Evolutionary conservation across 371 early-diverging fungal genomes (phyloP), one percentile per base, ranked within the genome.

Genomic region (Capillidium heterosporum): DNA sequence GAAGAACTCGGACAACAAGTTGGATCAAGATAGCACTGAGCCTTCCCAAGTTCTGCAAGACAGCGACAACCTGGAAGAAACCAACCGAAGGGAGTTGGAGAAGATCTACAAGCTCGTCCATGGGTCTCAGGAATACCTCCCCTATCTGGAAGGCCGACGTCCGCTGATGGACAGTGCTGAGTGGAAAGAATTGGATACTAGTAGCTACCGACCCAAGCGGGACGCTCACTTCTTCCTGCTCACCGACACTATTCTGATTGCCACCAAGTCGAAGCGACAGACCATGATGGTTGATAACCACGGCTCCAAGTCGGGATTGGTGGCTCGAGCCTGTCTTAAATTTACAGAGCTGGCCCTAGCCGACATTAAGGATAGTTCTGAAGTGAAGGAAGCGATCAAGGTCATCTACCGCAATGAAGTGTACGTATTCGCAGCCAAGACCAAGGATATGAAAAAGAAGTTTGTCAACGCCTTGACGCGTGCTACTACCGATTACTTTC

Each of bases 151-250:
- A 26, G 40, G 35, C 43, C 40, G 55, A 11, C 15, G 55, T 11
- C 55, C 55, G 7, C 3, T 55, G 2, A 8, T 55, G n/a, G 55
- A 55, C 21, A 55, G 55, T 41, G 26, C 40, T 28, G 55, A 39
- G 13, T 55, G 55, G 55, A 55, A 43, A 27, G 55, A 55, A 29
- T 41, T 55, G 28, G 55, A 55, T 27, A 7, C 11, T n/a, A 27
- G 5, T 28, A 55, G 28, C 27, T 55, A 15, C 27, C 55, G 55
- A 10, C 23, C 27, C 27, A 55, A 55, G 24, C 17, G 55, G 3
- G 43, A 55, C n/a, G 55, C 55, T 10, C 55, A 55, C 28, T 55
- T 55, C n/a, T 55, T 55, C 24, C 27, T 55, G 5, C 28, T 55
- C 5, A 55, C 55, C 4, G 55, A 55, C 26, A 41, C 39, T 26